Evolutionary conservation across 169 alveolate species (phyloP), one percentile per base, ranked within the genome.

Genomic region (Plasmodium fragile): DNA sequence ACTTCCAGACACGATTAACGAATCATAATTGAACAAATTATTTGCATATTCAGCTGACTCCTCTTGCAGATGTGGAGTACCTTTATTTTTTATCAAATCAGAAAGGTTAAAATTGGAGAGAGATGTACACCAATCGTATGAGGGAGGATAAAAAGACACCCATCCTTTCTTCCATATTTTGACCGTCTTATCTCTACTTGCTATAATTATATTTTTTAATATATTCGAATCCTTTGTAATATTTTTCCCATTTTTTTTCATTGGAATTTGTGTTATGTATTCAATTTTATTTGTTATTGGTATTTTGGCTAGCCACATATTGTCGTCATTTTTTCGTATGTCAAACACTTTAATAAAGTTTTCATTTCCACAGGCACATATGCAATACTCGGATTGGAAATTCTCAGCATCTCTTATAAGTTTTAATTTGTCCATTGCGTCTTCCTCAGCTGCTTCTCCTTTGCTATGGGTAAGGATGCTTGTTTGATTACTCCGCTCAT

Each of bases 331-430:
- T 73, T 84, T 84, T 65, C 92, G 0, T 25, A 84, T 84, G 77
- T 84, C 92, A 84, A 84, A 84, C 18, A 84, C 92, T 73, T 84
- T 84, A 72, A 84, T 84, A 84, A 72, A 84, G 28, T 84, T 84
- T 34, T 84, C 92, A 84, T 53, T 84, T 84, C 92, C 92, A 34
- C 92, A 84, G 36, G 83, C 92, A 72, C 84, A 84, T 71, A 84
- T 84, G 39, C 92, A 84, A 72, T 84, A 84, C 39, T 71, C 84
- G 10, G 92, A 84, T 49, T 84, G 80, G 79, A 72, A 84, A 45
- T 45, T 75, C 13, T 84, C 92, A 0, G 43, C 92, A 4, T 82
- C 81, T 82, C 49, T 82, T 49, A 82, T 18, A 41, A 2, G 59
- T 73, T 84, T 84, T 71, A 72, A 32, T 84, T 84, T 84, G 25